A percentile compares a stretch with the other conserved stretches of the same genome.
Evolutionary conservation across 208 protist genomes (phyloP).

Genomic region (Leishmania major): DNA sequence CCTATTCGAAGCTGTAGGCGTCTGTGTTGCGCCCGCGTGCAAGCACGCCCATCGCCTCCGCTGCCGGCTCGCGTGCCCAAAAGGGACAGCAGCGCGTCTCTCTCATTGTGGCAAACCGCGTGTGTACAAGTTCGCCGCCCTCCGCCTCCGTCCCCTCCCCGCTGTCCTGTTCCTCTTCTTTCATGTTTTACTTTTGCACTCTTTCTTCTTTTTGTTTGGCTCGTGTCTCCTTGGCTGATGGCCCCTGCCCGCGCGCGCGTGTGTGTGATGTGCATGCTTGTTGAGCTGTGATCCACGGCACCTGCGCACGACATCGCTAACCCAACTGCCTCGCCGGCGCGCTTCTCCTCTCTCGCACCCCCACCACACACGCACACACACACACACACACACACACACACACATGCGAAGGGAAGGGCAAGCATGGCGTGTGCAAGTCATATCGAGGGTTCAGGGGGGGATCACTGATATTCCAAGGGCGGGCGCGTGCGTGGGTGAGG

Average conservation of each 20-base stretch:
- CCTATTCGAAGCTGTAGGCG: slow-evolving; percentile 44
- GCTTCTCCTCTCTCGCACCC: neutral
- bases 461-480: neutral
- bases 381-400: too few species aligned
- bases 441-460: neutral
- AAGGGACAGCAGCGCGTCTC: neutral
- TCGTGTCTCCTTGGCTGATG: neutral
- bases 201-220: neutral
- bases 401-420: neutral
- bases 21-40: neutral
- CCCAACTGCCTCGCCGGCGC: neutral
- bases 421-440: neutral
- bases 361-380: too few species aligned
- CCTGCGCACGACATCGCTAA: neutral
- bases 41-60: neutral
- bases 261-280: neutral
- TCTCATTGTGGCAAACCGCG: neutral
- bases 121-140: neutral
- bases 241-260: neutral
- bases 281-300: neutral
- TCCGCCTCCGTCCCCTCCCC: neutral
- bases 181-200: neutral
- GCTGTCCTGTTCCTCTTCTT: neutral
- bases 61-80: neutral
- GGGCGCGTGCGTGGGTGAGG: neutral